phyloP scores from a whole-genome alignment of 1,139 yeast genomes.

The Groenewaldozyma auringiensis region DNA sequence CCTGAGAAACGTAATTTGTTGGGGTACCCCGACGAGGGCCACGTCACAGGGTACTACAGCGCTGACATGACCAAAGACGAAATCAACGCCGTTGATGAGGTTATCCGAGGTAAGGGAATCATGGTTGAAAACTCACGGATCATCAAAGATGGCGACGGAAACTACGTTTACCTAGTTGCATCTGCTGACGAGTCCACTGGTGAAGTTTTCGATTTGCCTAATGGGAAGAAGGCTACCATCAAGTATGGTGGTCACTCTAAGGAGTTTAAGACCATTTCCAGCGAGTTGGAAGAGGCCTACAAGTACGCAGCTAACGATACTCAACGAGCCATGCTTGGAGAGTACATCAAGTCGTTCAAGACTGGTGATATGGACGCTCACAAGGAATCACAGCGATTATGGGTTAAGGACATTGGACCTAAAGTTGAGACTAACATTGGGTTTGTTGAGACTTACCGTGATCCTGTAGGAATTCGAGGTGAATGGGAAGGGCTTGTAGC shows the following conservation, averaged over 20 bases:
- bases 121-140: slow-evolving; percentile 82
- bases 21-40: slow-evolving; percentile 76
- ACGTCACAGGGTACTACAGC: slow-evolving; percentile 64
- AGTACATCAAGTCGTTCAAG: slow-evolving; percentile 61
- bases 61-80: slow-evolving; percentile 50
- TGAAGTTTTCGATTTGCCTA: slow-evolving; percentile 18
- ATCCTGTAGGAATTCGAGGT: slow-evolving; percentile 85
- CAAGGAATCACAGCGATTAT: slow-evolving; percentile 70
- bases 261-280: slow-evolving; percentile 55
- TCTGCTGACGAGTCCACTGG: slow-evolving; percentile 23
- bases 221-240: slow-evolving; percentile 41
- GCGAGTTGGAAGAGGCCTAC: slow-evolving; percentile 49
- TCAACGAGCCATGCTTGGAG: slow-evolving; percentile 55
- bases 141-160: slow-evolving; percentile 30
- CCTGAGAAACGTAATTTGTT: slow-evolving; percentile 44
- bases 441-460: slow-evolving; percentile 86
- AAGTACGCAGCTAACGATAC: slow-evolving; percentile 65
- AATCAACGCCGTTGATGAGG: slow-evolving; percentile 56
- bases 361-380: slow-evolving; percentile 85
- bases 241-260: slow-evolving; percentile 58
- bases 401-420: slow-evolving; percentile 87
- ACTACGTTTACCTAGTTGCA: slow-evolving; percentile 26
- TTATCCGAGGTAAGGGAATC: slow-evolving; percentile 52
- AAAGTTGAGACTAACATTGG: slow-evolving; percentile 81
- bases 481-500: slow-evolving; percentile 94